A percentile compares a stretch with the other conserved stretches of the same genome.
Conservation (phyloP, 345 rosid species). For the Punica granatum region DNA sequence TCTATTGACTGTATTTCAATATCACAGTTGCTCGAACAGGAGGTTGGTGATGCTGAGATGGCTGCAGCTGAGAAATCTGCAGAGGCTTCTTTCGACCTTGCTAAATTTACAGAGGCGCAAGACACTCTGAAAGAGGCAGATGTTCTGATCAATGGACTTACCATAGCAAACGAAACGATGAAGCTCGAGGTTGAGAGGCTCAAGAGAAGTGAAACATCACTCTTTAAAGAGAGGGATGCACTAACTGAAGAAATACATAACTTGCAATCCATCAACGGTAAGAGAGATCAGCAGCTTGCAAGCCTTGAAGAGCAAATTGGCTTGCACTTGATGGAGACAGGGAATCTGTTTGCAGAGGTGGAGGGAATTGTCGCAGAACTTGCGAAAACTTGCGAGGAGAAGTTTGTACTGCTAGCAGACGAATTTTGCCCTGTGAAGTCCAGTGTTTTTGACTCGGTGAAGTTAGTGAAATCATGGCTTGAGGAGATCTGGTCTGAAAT, state of each 20-base stretch:
- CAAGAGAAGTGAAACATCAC: conserved; percentile 32
- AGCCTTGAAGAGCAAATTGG: conserved; percentile 54
- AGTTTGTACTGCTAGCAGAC: conserved; percentile 29
- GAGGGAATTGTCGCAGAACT: conserved; percentile 41
- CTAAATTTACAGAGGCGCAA: conserved; percentile 91
- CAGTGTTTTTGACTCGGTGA: conserved; percentile 42
- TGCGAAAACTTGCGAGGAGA: conserved; percentile 37
- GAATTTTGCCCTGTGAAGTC: conserved; percentile 46
- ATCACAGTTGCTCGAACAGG: conserved; percentile 64
- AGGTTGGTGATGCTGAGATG: conserved; percentile 61
- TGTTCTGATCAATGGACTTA: conserved; percentile 63
- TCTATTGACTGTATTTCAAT: neutral
- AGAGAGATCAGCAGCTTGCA: conserved; percentile 48
- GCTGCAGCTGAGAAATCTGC: conserved; percentile 54
- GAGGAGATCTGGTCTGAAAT: conserved; percentile 97
- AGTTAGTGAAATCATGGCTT: conserved; percentile 51
- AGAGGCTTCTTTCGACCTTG: conserved; percentile 55
- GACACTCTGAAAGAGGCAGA: conserved; percentile 80
- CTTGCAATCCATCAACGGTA: conserved; percentile 42
- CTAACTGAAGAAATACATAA: conserved; percentile 43
- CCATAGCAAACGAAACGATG: conserved; percentile 68
- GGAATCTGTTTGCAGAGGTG: conserved; percentile 46
- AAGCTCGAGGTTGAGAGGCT: conserved; percentile 54
- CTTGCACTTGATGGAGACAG: conserved; percentile 45
- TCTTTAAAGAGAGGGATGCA: conserved; percentile 47